phyloP scores from a whole-genome alignment of 345 rosid genomes.

The Eutrema yunnanense region DNA sequence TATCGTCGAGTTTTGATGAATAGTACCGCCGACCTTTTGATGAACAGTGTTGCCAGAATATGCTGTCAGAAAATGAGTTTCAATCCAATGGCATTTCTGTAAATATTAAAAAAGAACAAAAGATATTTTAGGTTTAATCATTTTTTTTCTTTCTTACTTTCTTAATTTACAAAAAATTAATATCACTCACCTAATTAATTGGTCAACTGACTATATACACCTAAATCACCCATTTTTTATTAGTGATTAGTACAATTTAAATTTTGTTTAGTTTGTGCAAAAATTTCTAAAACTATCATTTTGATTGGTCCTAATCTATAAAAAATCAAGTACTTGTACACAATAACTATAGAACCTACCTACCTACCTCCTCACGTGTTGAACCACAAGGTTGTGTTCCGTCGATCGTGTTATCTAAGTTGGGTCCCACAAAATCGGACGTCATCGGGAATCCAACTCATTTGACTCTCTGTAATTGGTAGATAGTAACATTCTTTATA shows the following conservation, averaged over 20 bases:
- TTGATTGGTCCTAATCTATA: neutral
- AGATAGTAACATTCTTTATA: constrained; percentile 8
- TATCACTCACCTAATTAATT: too few species aligned
- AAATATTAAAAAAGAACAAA: too few species aligned
- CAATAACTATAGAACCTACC: neutral
- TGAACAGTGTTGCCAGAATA: too few species aligned
- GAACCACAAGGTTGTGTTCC: constrained; percentile 8
- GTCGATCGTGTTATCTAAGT: neutral
- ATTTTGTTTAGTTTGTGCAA: neutral
- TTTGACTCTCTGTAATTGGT: neutral
- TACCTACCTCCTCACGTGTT: constrained; percentile 23
- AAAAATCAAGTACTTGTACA: neutral
- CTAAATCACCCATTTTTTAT: too few species aligned
- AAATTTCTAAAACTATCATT: neutral
- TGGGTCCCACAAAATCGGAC: constrained; percentile 22
- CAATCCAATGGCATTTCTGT: too few species aligned
- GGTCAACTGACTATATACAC: too few species aligned
- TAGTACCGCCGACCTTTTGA: too few species aligned
- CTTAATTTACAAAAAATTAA: too few species aligned
- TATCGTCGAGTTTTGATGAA: too few species aligned
- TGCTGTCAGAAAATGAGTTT: too few species aligned
- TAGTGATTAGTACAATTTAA: neutral
- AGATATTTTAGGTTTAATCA: too few species aligned
- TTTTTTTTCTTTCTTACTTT: too few species aligned
- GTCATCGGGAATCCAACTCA: neutral